A percentile compares a stretch with the other conserved stretches of the same genome.
These are phyloP conservation scores for Flammula alnicola DNA, from an alignment of 1,284 basidiomycete genomes.

Conservation along the genomic window DNA sequence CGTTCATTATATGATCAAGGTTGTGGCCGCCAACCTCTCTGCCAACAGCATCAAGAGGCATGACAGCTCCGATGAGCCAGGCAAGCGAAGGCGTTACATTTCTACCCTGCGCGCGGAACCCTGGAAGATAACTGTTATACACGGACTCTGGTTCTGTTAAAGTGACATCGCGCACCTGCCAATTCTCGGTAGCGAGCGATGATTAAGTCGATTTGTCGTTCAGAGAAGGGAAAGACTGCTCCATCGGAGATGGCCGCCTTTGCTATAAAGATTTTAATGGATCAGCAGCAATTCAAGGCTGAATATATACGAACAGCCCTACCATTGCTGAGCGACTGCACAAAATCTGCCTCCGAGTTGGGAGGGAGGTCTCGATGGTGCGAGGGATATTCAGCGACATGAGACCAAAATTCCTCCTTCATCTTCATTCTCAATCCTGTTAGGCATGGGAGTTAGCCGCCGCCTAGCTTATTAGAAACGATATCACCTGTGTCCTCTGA, in stretches of 20 bases:
- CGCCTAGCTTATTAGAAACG: neutral
- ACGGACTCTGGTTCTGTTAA: neutral
- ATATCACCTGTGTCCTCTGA: constrained; percentile 35
- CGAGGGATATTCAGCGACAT: constrained; percentile 43
- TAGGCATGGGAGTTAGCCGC: constrained; percentile 1
- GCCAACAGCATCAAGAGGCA: constrained; percentile 42
- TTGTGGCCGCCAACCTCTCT: constrained; percentile 31
- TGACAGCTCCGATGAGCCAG: constrained; percentile 44
- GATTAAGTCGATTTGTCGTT: constrained; percentile 39
- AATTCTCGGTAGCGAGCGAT: constrained; percentile 37
- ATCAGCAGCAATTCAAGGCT: neutral
- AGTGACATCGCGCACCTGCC: constrained; percentile 31
- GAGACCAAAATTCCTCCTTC: constrained; percentile 40
- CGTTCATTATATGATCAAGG: constrained; percentile 35
- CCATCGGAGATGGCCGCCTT: constrained; percentile 32
- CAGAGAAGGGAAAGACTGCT: constrained; percentile 38
- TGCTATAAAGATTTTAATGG: constrained; percentile 25
- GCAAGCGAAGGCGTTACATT: constrained; percentile 35
- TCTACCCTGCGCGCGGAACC: constrained; percentile 30
- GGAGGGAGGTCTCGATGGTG: constrained; percentile 40
- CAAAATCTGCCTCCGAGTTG: constrained; percentile 37
- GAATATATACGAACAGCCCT: constrained; percentile 14
- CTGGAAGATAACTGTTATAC: constrained; percentile 14
- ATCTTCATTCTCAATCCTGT: constrained; percentile 30
- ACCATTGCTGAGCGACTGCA: constrained; percentile 36